Evolutionary conservation across 805 yeast species (phyloP), one percentile per base, ranked within the genome.

Genomic region (Kazachstania viticola): DNA sequence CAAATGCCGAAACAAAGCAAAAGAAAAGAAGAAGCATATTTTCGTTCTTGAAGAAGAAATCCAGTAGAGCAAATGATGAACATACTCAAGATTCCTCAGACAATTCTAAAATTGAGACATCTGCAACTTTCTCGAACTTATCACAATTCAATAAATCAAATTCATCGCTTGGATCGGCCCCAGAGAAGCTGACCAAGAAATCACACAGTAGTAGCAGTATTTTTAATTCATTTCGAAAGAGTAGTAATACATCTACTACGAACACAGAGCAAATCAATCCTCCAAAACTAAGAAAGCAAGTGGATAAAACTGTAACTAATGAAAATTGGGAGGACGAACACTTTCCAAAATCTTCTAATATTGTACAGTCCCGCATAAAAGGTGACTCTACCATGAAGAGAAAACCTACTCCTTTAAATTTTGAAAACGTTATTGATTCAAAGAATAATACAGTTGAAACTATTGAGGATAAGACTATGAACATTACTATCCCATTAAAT

Each of bases 131-230:
- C 17, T 22, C 30, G 9, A 34, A 31, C 5, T 9, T 28, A 11
- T 29, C 30, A 5, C 23, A 15, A 3, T 3, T 18, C 5, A 25
- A 15, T 3, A 19, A 34, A n/a, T 21, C 31, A 22, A 22, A 30
- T 21, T n/a, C n/a, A n/a, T n/a, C n/a, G n/a, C n/a, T n/a, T n/a
- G 17, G 29, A 25, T 14, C 42, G 26, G 28, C 44, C 1, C 39
- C 53, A 8, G 49, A 42, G 17, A 45, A 43, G 18, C 25, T 46
- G 1, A 37, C 46, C 0, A 48, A 46, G 21, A 51, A 46, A 31
- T 51, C 58, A 3, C 46, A 41, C 16, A 52, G 57, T 28, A 49
- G 46, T 19, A 47, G 35, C n/a, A 49, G 49, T 19, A 41, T 54
- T 14, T 54, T 54, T 23, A 46, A 44, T 30, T 39, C 43, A 7